phyloP scores from a whole-genome alignment of 1,284 basidiomycete genomes.

The Anthracocystis setariae region DNA sequence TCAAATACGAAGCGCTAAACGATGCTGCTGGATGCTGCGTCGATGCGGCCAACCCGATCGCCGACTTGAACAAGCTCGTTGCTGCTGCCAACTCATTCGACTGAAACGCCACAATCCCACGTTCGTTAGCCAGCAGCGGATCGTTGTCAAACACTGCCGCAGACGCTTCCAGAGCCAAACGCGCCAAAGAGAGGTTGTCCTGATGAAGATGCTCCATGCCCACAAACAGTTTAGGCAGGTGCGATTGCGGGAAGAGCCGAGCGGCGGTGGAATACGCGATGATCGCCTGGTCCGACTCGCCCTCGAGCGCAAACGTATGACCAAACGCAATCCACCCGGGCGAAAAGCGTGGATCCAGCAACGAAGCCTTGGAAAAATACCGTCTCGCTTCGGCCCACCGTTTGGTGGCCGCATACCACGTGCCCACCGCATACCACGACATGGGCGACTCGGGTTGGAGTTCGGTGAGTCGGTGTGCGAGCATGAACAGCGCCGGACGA shows the following conservation, averaged over 20 bases:
- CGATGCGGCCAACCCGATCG: conserved; percentile 73
- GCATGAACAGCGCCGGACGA: conserved; percentile 89
- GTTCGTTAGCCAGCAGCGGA: conserved; percentile 88
- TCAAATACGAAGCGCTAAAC: conserved; percentile 86
- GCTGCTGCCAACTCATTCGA: conserved; percentile 80
- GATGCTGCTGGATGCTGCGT: conserved; percentile 83
- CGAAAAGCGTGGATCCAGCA: conserved; percentile 95
- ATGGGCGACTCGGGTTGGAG: conserved; percentile 86
- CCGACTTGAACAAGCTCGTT: conserved; percentile 66
- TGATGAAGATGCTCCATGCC: conserved; percentile 97
- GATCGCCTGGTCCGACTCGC: conserved; percentile 95
- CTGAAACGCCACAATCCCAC: conserved; percentile 90
- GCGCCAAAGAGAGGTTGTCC: conserved; percentile 82
- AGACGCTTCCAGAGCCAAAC: conserved; percentile 86
- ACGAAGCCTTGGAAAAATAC: conserved; percentile 79
- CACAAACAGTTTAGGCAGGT: conserved; percentile 92
- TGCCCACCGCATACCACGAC: conserved; percentile 97
- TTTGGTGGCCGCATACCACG: conserved; percentile 89
- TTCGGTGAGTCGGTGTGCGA: conserved; percentile 94
- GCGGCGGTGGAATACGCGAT: conserved; percentile 97
- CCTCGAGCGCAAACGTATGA: conserved; percentile 95
- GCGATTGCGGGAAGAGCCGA: conserved; percentile 90
- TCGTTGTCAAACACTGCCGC: conserved; percentile 83
- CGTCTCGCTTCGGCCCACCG: conserved; percentile 72
- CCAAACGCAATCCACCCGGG: conserved; percentile 98